Base-by-base conservation (phyloP, 2,329 filamentous ascomycete genomes). In the Endoconidiophora laricicola region DNA sequence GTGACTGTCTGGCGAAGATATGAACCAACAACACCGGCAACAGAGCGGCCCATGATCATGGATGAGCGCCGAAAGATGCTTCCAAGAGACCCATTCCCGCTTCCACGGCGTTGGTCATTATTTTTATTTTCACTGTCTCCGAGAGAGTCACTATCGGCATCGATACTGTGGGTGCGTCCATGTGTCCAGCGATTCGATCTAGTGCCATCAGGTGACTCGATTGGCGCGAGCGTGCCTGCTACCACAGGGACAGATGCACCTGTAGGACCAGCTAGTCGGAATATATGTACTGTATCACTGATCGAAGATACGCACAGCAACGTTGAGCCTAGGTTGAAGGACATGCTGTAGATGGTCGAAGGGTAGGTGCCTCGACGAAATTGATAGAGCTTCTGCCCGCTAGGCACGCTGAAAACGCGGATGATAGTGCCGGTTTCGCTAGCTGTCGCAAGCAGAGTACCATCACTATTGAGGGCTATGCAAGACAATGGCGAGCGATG, bases 361-460 rank as follows among this genome's bases (percentile, higher is more conserved):
- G 91, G 91, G 65, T 95, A 95, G 2, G 90, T 95, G 41, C 91
- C 91, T 56, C 91, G 79, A 53, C 91, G 79, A 66, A 98, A 98
- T 62, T 98, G 90, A 63, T 88, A 96, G 16, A 98, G 73, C 64
- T 96, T 98, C 60, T 90, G 81, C 9, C 86, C 91, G 55, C 81
- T 79, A 2, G 91, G 91, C 1, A 98, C 78, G 1, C 86, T 86
- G 65, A 98, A 98, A 48, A 98, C 87, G 14, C 91, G 81, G 56
- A 98, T 94, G 54, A 98, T 94, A 0, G 91, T 98, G 56, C 91
- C 91, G 48, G 94, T 98, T 63, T 98, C 91, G 20, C 90, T 96
- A 1, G 91, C 86, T 2, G 91, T 98, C 12, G 91, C 91, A 42
- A 98, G 72, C 41, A 95, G 66, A 2, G 85, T 95, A 10, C 91